Percentiles rank a stretch among this genome's conserved stretches.
These are phyloP conservation scores for Suhomyces bribrorum DNA, from an alignment of 1,139 yeast genomes.

Conservation along the genomic window DNA sequence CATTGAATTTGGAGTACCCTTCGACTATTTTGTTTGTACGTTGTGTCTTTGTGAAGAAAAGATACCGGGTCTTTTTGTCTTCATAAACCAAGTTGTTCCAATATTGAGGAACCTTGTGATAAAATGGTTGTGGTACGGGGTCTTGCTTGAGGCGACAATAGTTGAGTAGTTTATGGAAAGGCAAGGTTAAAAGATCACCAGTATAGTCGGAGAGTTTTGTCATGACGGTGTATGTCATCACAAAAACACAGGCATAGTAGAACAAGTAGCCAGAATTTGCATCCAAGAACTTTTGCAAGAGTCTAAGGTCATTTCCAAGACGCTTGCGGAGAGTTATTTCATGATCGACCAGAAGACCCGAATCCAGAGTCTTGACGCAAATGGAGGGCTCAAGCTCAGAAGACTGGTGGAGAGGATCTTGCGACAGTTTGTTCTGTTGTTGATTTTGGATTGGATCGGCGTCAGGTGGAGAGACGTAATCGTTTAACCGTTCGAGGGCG, in stretches of 20 bases:
- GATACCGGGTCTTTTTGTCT: constrained; percentile 7
- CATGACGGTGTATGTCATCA: not conserved
- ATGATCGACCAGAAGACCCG: not conserved
- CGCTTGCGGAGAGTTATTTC: not conserved
- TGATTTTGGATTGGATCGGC: not conserved
- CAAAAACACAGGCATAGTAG: constrained; percentile 15
- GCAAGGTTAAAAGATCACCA: not conserved
- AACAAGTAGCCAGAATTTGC: constrained; percentile 21
- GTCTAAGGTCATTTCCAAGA: constrained; percentile 5
- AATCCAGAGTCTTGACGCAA: not conserved
- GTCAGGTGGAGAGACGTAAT: constrained; percentile 14
- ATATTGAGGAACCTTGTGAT: not conserved
- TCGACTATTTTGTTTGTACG: constrained; percentile 6
- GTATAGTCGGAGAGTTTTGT: not conserved
- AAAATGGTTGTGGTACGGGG: not conserved
- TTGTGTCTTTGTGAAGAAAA: constrained; percentile 10
- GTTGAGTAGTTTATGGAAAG: not conserved
- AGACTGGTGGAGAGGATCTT: too few relatives aligned
- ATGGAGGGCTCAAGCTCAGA: too few relatives aligned
- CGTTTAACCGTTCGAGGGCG: constrained; percentile 20
- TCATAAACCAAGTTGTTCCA: constrained; percentile 15
- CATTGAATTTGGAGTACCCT: not conserved
- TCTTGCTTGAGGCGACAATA: not conserved
- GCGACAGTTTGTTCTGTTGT: too few relatives aligned
- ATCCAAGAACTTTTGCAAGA: constrained; percentile 18